Percentiles rank a stretch among this genome's conserved stretches.
These are phyloP conservation scores for Hygrophorus pudorinus DNA, from an alignment of 768 basidiomycete genomes.

Conservation along the genomic window DNA sequence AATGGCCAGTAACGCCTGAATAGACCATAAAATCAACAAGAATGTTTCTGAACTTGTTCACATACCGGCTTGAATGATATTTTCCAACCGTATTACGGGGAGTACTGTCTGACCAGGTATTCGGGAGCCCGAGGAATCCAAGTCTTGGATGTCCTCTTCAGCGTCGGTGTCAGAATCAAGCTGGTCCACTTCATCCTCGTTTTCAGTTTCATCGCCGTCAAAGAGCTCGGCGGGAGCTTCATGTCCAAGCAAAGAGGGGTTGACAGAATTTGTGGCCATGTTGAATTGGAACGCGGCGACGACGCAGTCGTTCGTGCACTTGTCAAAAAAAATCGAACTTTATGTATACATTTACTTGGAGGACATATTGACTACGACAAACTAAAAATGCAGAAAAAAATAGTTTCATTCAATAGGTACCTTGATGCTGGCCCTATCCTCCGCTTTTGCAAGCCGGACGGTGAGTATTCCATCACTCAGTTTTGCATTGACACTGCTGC, in stretches of 20 bases:
- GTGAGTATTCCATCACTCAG: slow-evolving; percentile 63
- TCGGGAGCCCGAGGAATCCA: slow-evolving; percentile 5
- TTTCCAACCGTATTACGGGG: slow-evolving; percentile 59
- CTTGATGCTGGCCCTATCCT: slow-evolving; percentile 45
- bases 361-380: too few species aligned
- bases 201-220: slow-evolving; percentile 27
- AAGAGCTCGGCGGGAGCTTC: background rate
- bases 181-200: slow-evolving; percentile 57
- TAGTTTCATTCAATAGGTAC: slow-evolving; percentile 28
- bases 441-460: slow-evolving; percentile 47
- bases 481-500: slow-evolving; percentile 48
- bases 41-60: slow-evolving; percentile 5
- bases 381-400: slow-evolving; percentile 1
- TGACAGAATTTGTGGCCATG: background rate
- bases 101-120: slow-evolving; percentile 38
- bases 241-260: slow-evolving; percentile 4
- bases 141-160: slow-evolving; percentile 3
- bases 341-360: too few species aligned
- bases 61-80: slow-evolving; percentile 68
- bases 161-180: slow-evolving; percentile 46
- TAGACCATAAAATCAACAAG: slow-evolving; percentile 2
- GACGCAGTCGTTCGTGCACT: background rate
- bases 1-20: slow-evolving; percentile 45
- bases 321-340: background rate
- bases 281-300: background rate